phyloP scores from a whole-genome alignment of 2,329 filamentous ascomycete genomes.

The Pleoardoris graminearum region DNA sequence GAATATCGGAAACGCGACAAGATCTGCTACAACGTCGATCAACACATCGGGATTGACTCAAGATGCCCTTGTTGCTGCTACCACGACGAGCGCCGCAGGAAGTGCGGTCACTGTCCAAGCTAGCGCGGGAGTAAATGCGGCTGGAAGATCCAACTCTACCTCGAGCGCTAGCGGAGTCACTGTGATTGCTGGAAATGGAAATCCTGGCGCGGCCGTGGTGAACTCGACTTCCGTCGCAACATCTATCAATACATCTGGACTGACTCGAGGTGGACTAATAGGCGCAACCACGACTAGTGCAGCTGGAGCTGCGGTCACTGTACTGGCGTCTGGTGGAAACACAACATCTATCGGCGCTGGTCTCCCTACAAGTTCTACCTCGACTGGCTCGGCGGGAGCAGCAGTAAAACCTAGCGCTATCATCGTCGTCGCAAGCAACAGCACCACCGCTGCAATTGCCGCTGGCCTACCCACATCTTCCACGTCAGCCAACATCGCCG shows the following conservation, averaged over 20 bases:
- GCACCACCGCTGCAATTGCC: slow-evolving; percentile 10
- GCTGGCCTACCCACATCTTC: slow-evolving; percentile 7
- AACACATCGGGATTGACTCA: background rate
- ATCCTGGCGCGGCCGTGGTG: slow-evolving; percentile 5
- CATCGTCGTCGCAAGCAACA: slow-evolving; percentile 11
- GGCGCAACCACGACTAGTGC: slow-evolving; percentile 25
- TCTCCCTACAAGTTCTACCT: slow-evolving; percentile 3
- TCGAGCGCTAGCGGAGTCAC: background rate
- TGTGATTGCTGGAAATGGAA: slow-evolving; percentile 12
- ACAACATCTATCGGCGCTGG: background rate
- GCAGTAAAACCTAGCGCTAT: slow-evolving; percentile 5
- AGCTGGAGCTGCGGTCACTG: slow-evolving; percentile 10
- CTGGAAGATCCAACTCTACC: background rate
- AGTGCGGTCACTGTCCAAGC: slow-evolving; percentile 12
- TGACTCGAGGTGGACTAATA: slow-evolving; percentile 21
- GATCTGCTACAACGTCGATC: background rate
- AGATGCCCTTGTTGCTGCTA: slow-evolving; percentile 25
- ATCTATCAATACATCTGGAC: background rate
- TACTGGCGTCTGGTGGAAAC: background rate
- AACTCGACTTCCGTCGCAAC: background rate
- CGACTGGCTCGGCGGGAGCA: slow-evolving; percentile 8
- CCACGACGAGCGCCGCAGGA: slow-evolving; percentile 22
- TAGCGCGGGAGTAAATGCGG: background rate
- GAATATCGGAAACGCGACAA: background rate
- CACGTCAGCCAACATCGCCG: slow-evolving; percentile 7